Base-by-base conservation (phyloP, 2,329 filamentous ascomycete species). In the Rutstroemia sp. region DNA sequence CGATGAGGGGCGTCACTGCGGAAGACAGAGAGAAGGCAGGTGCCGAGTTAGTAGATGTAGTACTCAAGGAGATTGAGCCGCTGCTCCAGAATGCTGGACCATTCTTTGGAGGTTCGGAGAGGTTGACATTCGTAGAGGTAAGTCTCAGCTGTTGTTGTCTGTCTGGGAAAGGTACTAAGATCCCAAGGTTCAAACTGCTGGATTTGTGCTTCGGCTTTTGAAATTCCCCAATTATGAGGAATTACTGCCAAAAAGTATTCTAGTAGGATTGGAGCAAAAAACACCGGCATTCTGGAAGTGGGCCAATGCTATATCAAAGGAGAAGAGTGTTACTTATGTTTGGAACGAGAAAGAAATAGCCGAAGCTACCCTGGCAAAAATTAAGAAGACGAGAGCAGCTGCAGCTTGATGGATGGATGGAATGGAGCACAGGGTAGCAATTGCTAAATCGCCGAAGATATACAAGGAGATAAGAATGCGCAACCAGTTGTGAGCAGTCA, bases 111-210 rank as follows among this genome's bases (percentile, higher is more conserved):
- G 85, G 84, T 0, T 81, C 78, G 51, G 73, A 79, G 19, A 81
- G 73, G 67, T 67, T 91, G 42, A 92, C 88, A 0, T 71, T 91
- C 38, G 89, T 84, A 10, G 89, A 94, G 80, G 88, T 88, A 71
- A 59, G 72, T 60, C 25, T 21, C 39, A 50, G n/a, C 21, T 16
- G n/a, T 52, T 12, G 12, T 19, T 39, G 23, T 42, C 16, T 17
- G 17, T 10, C 17, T 42, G 6, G n/a, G 17, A 25, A 14, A 23
- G 14, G 4, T 25, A 9, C 21, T 30, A 12, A 45, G n/a, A 23
- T 23, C 19, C 9, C 14, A 57, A 84, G 82, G 83, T 80, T 14
- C 73, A 83, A 57, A 79, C 78, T 2, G 87, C 82, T 0, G 83
- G 87, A 0, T 90, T 91, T 67, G 66, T 88, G 9, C 66, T 90